Percentiles rank a stretch among this genome's conserved stretches.
These are phyloP conservation scores for Saccharomyces hybrid DNA, from an alignment of 1,139 yeast species.

Conservation along the genomic window DNA sequence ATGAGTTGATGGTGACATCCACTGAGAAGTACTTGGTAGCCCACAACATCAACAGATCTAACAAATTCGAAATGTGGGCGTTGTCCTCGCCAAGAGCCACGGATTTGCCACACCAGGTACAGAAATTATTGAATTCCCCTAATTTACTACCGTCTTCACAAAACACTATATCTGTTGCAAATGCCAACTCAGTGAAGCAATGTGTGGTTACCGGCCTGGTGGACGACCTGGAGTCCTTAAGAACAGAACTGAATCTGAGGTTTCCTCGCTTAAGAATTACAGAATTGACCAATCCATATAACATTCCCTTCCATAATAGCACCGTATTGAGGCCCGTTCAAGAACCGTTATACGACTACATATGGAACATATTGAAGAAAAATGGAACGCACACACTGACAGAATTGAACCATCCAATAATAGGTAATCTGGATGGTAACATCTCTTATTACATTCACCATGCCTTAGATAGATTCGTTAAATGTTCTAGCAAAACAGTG, in stretches of 20 bases:
- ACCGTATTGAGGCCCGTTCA: conserved; percentile 26
- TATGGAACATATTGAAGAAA: conserved; percentile 26
- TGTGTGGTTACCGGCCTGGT: conserved; percentile 30
- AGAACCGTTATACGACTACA: conserved; percentile 30
- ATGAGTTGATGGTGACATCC: conserved; percentile 28
- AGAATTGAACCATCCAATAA: conserved; percentile 23
- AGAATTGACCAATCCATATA: conserved; percentile 26
- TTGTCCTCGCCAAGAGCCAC: conserved; percentile 24
- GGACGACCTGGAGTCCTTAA: conserved; percentile 23
- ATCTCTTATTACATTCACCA: conserved; percentile 21
- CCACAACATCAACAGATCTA: conserved; percentile 20
- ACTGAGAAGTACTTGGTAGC: conserved; percentile 23
- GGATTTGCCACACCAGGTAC: conserved; percentile 22
- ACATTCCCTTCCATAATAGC: conserved; percentile 30
- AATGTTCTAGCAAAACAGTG: conserved; percentile 29
- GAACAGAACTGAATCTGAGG: conserved; percentile 18
- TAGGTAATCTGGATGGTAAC: conserved; percentile 28
- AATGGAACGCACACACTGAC: conserved; percentile 22
- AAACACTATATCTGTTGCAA: conserved; percentile 24
- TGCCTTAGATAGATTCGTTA: conserved; percentile 30
- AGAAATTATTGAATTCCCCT: conserved; percentile 14
- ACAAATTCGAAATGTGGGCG: conserved; percentile 30
- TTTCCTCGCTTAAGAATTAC: conserved; percentile 24
- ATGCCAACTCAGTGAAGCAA: conserved; percentile 28
- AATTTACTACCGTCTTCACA: conserved; percentile 8